These are phyloP conservation scores for Picochlorum costavermella DNA, from an alignment of 139 green algal species.

Conservation along the genomic window DNA sequence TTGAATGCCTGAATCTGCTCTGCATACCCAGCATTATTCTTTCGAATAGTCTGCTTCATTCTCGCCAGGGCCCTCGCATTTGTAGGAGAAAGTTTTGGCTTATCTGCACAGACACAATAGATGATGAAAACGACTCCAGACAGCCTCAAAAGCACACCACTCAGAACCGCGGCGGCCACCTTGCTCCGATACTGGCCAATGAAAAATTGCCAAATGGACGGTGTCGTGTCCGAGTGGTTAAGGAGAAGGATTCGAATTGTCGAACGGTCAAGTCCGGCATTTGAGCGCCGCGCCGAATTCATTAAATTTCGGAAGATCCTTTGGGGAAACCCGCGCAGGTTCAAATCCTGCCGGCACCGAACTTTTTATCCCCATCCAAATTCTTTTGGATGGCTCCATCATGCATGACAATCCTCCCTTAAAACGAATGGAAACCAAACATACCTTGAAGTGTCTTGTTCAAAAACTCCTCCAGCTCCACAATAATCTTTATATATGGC, in stretches of 20 bases:
- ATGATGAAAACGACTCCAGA: too few species aligned
- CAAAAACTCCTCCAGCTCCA: constrained; percentile 89
- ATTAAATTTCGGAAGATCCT: not conserved
- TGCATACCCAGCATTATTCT: constrained; percentile 67
- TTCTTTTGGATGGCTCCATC: too few species aligned
- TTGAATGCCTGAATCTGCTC: constrained; percentile 49
- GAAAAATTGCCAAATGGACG: constrained; percentile 1
- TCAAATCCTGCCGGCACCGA: constrained; percentile 16
- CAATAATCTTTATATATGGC: constrained; percentile 80
- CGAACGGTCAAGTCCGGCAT: not conserved
- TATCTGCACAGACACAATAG: constrained; percentile 32
- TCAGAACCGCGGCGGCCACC: not conserved
- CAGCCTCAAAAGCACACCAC: too few species aligned
- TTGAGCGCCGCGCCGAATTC: not conserved
- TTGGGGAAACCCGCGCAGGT: constrained; percentile 19
- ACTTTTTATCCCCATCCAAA: not conserved
- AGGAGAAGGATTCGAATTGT: constrained; percentile 19
- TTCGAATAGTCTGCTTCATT: constrained; percentile 96
- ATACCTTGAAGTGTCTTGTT: constrained; percentile 62
- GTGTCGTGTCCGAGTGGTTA: constrained; percentile 22
- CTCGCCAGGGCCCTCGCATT: constrained; percentile 93
- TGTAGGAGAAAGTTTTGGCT: constrained; percentile 91
- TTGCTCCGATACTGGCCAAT: not conserved
- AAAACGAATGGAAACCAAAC: not conserved
- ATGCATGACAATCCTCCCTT: too few species aligned